Evolutionary conservation across 768 basidiomycete species (phyloP).

Genomic region (Rhizopogon salebrosus): DNA sequence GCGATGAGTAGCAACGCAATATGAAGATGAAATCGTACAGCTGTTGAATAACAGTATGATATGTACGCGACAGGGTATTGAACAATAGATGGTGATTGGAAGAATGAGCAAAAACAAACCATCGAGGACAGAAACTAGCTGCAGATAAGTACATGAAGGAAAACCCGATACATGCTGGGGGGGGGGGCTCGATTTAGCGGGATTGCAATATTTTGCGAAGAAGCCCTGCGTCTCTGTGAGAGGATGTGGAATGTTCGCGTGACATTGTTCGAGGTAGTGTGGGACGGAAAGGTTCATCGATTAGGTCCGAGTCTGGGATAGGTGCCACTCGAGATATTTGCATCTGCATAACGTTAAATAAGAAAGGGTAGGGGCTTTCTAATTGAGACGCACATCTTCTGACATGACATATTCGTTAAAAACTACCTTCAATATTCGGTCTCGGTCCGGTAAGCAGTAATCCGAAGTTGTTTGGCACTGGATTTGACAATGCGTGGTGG

Average conservation of each 20-base stretch:
- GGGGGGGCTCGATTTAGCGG: conserved; percentile 19
- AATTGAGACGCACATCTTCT: conserved; percentile 45
- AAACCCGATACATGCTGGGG: conserved; percentile 15
- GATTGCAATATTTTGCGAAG: conserved; percentile 48
- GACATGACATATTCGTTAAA: conserved; percentile 59
- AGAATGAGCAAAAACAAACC: conserved; percentile 18
- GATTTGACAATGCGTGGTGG: conserved; percentile 72
- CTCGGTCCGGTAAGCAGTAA: conserved; percentile 58
- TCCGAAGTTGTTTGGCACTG: conserved; percentile 58
- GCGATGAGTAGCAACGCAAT: neutral
- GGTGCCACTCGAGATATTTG: conserved; percentile 60
- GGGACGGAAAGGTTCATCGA: conserved; percentile 36
- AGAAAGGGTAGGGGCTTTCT: neutral
- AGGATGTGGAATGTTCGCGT: conserved; percentile 25
- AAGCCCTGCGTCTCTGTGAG: conserved; percentile 37
- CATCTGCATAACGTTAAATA: conserved; percentile 39
- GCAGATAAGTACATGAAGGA: conserved; percentile 25
- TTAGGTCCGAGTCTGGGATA: conserved; percentile 36
- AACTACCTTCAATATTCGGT: conserved; percentile 50
- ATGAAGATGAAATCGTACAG: neutral
- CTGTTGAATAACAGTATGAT: conserved; percentile 9
- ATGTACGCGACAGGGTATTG: conserved; percentile 34
- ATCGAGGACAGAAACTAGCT: conserved; percentile 8
- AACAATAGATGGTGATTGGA: conserved; percentile 20
- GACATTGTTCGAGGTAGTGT: conserved; percentile 26